Base-by-base conservation (phyloP, 345 rosid genomes). In the Corchorus capsularis region DNA sequence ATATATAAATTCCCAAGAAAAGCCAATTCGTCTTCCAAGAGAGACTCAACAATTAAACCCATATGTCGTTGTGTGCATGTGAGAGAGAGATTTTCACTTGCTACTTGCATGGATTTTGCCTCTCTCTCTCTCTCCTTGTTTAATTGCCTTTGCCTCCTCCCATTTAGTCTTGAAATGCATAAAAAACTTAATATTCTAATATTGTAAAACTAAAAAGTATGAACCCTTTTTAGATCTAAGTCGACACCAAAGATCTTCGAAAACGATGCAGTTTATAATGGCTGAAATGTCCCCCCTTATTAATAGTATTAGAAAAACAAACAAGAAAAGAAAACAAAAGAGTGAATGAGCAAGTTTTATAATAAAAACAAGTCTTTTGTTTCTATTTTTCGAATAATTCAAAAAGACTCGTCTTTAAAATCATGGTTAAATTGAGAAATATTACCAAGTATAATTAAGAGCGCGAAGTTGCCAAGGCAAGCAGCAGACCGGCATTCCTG, bases 101-200 rank as follows among this genome's bases (percentile, higher is more conserved):
- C 78, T 43, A 20, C 41, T 69, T 78, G 50, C 85, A 37, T 49
- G 73, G 72, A 59, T 82, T 76, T 63, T 78, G 81, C 73, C 17
- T 53, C 71, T 77, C 84, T 61, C 27, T 61, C 27, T 27, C 43
- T 39, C 4, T 39, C 43, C 43, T 39, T 6, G 69, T 82, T 79
- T 75, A 57, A 70, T 86, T 69, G 81, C 54, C 66, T 63, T 68
- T 75, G 55, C 73, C 54, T 39, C 43, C 43, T 35, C 13, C 78
- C 72, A 54, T 78, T 79, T 61, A 37, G 69, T 80, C 77, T 84
- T 53, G 85, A 62, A 81, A 81, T 63, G n/a, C 74, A 76, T 41
- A 41, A 32, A 27, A 1, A 50, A 2, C 43, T 16, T 4, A 32
- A 16, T 77, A 80, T 73, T 79, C 6, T 45, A 75, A 69, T 69